Base-by-base conservation (phyloP, 352 stramenopile species). In the Globisporangium yorkense region DNA sequence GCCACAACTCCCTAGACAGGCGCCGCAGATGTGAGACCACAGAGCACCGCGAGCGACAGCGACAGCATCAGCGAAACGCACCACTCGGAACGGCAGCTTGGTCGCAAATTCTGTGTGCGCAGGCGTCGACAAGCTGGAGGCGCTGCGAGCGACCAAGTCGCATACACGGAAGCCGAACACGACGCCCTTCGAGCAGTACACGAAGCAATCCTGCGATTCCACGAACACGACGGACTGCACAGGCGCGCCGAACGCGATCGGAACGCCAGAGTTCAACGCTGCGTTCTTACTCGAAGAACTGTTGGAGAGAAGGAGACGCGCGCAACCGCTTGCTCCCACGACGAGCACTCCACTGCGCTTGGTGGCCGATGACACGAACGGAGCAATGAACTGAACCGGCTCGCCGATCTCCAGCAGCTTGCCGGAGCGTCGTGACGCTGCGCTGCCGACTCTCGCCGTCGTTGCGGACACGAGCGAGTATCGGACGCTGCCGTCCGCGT, bases 401-500 rank as follows among this genome's bases (percentile, higher is more conserved):
- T 66, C 33, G 29, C 47, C 21, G 15, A 65, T 35, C 29, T 60
- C 35, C 13, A 66, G 4, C 24, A 68, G 35, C 29, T n/a, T 56
- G 6, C 57, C 57, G n/a, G 20, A 51, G 35, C 13, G 33, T 16
- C 27, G 48, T 10, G 12, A 6, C 16, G 15, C 24, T 9, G n/a
- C 50, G 5, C n/a, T 29, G 13, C 24, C 15, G 27, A 18, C 43
- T 15, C 3, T 37, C 12, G 2, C 12, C 20, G 3, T 2, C 16
- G 24, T 39, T 35, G 18, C 51, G 35, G 21, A 59, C 5, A 40
- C 48, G 2, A 58, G 1, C 57, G 68, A 59, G 39, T 72, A 84
- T 3, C 81, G 73, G 4, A 87, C 64, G 21, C 21, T 61, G 0
- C 78, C 81, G 52, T 91, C 81, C 0, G 64, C 24, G 55, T 91